A percentile compares a stretch with the other conserved stretches of the same genome.
These are phyloP conservation scores for Macrophomina phaseolina DNA, from an alignment of 2,329 filamentous ascomycete genomes.

Conservation along the genomic window DNA sequence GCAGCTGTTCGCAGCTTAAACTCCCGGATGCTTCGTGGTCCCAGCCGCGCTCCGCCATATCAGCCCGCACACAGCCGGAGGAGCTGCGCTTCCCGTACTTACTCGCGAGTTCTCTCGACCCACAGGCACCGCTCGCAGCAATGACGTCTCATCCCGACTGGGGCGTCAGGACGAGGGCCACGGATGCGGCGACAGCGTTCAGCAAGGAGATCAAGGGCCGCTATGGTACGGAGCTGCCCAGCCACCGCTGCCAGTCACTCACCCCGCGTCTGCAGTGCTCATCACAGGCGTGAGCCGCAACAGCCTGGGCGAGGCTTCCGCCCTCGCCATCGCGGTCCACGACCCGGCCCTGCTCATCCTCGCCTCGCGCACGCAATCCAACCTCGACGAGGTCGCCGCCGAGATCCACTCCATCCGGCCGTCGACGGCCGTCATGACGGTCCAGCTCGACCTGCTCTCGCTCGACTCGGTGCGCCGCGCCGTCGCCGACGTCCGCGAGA, in stretches of 20 bases:
- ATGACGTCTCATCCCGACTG: conserved; percentile 44
- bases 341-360: conserved; percentile 39
- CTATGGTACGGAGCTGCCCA: conserved; percentile 31
- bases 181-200: conserved; percentile 41
- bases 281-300: conserved; percentile 38
- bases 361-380: conserved; percentile 51
- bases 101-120: background rate
- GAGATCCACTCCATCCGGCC: conserved; percentile 43
- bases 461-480: conserved; percentile 44
- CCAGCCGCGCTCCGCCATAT: background rate
- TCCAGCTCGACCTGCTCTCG: conserved; percentile 45
- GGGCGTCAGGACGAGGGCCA: conserved; percentile 39
- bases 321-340: conserved; percentile 38
- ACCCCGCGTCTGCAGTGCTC: conserved; percentile 9
- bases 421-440: conserved; percentile 39
- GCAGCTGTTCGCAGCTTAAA: conserved; percentile 6
- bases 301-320: conserved; percentile 40
- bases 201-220: conserved; percentile 36
- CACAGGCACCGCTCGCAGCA: background rate
- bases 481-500: conserved; percentile 38
- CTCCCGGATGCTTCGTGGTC: background rate
- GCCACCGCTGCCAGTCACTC: background rate
- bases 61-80: background rate
- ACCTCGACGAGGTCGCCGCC: conserved; percentile 47
- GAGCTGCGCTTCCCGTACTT: background rate